These are phyloP conservation scores for Paecilomyces sp. DNA, from an alignment of 2,329 filamentous ascomycete genomes.

Conservation along the genomic window DNA sequence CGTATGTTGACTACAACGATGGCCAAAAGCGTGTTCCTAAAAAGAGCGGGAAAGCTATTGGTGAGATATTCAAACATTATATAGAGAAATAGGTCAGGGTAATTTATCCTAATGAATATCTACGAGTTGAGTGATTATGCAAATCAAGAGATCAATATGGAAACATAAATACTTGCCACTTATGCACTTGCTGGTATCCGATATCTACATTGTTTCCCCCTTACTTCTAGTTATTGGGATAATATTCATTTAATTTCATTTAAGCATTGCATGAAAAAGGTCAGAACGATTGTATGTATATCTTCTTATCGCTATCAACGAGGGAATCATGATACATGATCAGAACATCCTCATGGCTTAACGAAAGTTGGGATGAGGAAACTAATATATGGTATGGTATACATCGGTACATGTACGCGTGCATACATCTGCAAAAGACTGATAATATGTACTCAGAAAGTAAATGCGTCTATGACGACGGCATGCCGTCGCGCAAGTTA, in stretches of 20 bases:
- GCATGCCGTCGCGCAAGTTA: slow-evolving; percentile 39
- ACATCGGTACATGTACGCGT: not conserved
- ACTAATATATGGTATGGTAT: not conserved
- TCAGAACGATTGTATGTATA: too few species aligned
- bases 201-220: too few species aligned
- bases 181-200: too few species aligned
- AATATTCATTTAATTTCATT: too few species aligned
- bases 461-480: not conserved
- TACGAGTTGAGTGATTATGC: not conserved
- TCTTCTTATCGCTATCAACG: too few species aligned
- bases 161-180: not conserved
- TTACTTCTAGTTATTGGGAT: too few species aligned
- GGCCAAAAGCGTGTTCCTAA: slow-evolving; percentile 75
- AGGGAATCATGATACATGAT: too few species aligned
- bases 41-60: slow-evolving; percentile 70
- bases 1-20: slow-evolving; percentile 72
- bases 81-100: slow-evolving; percentile 48
- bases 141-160: not conserved
- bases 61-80: slow-evolving; percentile 62
- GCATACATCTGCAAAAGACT: not conserved
- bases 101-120: not conserved
- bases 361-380: too few species aligned
- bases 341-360: too few species aligned
- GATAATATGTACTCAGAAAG: not conserved
- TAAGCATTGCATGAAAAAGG: too few species aligned